Base-by-base conservation (phyloP, 352 stramenopile genomes). In the Phytopythium aichiense region DNA sequence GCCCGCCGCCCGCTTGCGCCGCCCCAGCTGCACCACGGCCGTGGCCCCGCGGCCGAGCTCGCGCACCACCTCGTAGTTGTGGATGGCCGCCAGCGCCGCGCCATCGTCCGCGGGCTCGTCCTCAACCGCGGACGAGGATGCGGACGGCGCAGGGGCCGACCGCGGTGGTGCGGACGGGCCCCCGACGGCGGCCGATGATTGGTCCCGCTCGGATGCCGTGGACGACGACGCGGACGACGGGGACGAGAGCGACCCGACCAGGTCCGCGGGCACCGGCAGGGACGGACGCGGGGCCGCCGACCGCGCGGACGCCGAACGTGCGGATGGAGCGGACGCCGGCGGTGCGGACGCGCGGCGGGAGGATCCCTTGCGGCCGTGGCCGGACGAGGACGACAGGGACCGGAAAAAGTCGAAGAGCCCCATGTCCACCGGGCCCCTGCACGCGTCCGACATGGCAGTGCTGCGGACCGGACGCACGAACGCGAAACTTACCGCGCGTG, bases 341-440 rank as follows among this genome's bases (percentile, higher is more conserved):
- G 62, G 31, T 6, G 45, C 56, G 25, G 70, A 69, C 12, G 64
- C 43, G 33, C 59, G 66, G 22, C 63, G 61, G 1, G 72, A 31
- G 3, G 28, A 75, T 46, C 67, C 63, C 6, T 66, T 71, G 53
- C 69, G 58, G 49, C 61, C 62, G 3, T 78, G 38, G 30, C 30
- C 20, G 42, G 78, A 84, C 56, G 77, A 40, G 6, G 35, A 70
- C 28, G 82, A 85, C 61, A 74, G 73, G 48, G 74, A 77, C 55
- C 80, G 78, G 72, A 92, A 92, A 61, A 92, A 92, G 72, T 92
- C 80, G 52, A 92, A 89, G 66, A 92, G 55, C 3, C 83, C 83
- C 68, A 92, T 77, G 30, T 76, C 63, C 30, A 52, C 49, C 40
- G 57, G 49, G 13, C 66, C 51, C 37, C 63, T 66, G 66, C 59